Evolutionary conservation across 2,329 filamentous ascomycete species (phyloP).

Genomic region (Talaromyces sp.): DNA sequence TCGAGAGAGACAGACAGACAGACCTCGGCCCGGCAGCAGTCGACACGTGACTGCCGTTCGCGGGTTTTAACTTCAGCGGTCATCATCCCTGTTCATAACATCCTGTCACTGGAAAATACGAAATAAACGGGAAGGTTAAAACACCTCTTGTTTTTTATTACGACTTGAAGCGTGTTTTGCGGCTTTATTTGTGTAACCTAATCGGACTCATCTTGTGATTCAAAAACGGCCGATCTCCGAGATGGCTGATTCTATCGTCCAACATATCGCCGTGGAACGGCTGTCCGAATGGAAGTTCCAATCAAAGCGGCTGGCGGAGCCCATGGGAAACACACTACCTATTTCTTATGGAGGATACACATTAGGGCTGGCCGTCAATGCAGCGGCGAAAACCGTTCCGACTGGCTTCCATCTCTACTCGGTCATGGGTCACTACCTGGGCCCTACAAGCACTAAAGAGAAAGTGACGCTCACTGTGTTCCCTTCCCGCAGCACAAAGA

Average conservation of each 20-base stretch:
- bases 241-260: not conserved
- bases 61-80: not conserved
- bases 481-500: slow-evolving; percentile 39
- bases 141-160: not conserved
- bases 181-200: not conserved
- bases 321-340: slow-evolving; percentile 28
- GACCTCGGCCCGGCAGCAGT: not conserved
- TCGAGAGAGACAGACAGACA: no score
- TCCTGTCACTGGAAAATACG: not conserved
- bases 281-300: not conserved
- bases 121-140: not conserved
- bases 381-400: slow-evolving; percentile 37
- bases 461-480: slow-evolving; percentile 34
- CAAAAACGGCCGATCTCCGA: not conserved
- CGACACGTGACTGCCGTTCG: not conserved
- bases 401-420: slow-evolving; percentile 41
- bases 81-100: not conserved
- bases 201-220: not conserved
- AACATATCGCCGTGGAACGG: slow-evolving; percentile 4
- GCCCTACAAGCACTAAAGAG: slow-evolving; percentile 39
- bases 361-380: slow-evolving; percentile 36
- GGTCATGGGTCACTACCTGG: slow-evolving; percentile 43
- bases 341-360: slow-evolving; percentile 47
- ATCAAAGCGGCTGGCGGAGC: slow-evolving; percentile 12
- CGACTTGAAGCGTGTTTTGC: not conserved